Evolutionary conservation across 345 rosid genomes (phyloP).

Genomic region (Luvunga scandens): DNA sequence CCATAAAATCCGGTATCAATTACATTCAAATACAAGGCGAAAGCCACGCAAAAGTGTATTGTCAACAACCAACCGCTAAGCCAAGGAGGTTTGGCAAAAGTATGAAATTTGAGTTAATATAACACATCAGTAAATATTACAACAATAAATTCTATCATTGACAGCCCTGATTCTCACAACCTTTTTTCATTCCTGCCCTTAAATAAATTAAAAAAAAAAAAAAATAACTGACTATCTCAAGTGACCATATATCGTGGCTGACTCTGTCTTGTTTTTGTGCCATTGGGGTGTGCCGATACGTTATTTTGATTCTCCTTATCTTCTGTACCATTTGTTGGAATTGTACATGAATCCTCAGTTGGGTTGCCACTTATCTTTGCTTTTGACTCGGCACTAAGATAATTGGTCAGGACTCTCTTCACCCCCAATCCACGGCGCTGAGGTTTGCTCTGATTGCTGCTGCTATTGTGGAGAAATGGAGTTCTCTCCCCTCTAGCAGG

Average conservation of each 20-base stretch:
- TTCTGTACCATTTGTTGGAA: constrained; percentile 24
- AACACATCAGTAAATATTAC: neutral
- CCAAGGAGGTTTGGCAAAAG: neutral
- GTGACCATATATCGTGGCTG: constrained; percentile 43
- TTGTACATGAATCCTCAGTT: constrained; percentile 35
- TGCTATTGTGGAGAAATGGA: constrained; percentile 48
- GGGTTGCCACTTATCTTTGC: constrained; percentile 50
- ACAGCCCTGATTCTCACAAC: neutral
- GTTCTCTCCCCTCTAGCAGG: constrained; percentile 69
- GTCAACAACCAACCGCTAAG: neutral
- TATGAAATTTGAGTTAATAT: neutral
- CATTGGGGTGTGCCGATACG: constrained; percentile 19
- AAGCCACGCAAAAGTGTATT: neutral
- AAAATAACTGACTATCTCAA: constrained; percentile 14
- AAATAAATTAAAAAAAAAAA: neutral
- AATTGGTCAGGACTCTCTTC: constrained; percentile 66
- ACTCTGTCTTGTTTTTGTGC: constrained; percentile 20
- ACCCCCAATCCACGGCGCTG: constrained; percentile 87
- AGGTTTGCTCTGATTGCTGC: constrained; percentile 36
- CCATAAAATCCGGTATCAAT: neutral
- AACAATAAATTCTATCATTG: neutral
- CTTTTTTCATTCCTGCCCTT: neutral
- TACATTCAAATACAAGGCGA: neutral
- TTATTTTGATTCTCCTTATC: constrained; percentile 20
- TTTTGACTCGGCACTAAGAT: constrained; percentile 74